phyloP scores from a whole-genome alignment of 176 grass and related monocot genomes.

The Triticum dicoccoides region DNA sequence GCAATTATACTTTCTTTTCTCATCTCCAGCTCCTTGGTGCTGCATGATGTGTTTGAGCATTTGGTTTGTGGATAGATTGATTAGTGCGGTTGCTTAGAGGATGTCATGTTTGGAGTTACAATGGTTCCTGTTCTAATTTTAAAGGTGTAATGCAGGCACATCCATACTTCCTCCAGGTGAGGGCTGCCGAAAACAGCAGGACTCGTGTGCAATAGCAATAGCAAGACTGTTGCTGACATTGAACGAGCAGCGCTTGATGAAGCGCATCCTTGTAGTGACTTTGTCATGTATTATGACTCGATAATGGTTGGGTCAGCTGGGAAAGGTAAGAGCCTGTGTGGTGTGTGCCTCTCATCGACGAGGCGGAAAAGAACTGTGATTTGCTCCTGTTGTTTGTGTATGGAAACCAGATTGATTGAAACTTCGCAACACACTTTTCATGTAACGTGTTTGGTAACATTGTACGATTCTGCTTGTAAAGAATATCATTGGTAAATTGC shows the following conservation, averaged over 20 bases:
- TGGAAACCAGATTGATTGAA: not conserved
- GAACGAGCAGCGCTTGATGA: not conserved
- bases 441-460: conserved; percentile 18
- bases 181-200: conserved; percentile 88
- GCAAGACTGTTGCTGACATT: not conserved
- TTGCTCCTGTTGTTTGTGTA: conserved; percentile 14
- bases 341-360: not conserved
- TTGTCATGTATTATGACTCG: conserved; percentile 23
- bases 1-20: not conserved
- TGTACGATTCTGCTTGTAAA: conserved; percentile 24
- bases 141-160: conserved; percentile 52
- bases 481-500: not conserved
- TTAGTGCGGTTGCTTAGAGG: too few species aligned
- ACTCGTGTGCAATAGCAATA: conserved; percentile 34
- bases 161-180: conserved; percentile 88
- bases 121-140: conserved; percentile 1
- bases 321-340: not conserved
- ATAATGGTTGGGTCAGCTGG: conserved; percentile 2
- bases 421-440: conserved; percentile 16
- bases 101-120: not conserved
- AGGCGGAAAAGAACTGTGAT: not conserved
- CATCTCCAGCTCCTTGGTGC: not conserved
- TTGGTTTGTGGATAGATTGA: not conserved
- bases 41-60: not conserved
- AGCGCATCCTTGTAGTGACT: conserved; percentile 1